Base-by-base conservation (phyloP, 2,329 filamentous ascomycete species). In the Apiospora aurea region DNA sequence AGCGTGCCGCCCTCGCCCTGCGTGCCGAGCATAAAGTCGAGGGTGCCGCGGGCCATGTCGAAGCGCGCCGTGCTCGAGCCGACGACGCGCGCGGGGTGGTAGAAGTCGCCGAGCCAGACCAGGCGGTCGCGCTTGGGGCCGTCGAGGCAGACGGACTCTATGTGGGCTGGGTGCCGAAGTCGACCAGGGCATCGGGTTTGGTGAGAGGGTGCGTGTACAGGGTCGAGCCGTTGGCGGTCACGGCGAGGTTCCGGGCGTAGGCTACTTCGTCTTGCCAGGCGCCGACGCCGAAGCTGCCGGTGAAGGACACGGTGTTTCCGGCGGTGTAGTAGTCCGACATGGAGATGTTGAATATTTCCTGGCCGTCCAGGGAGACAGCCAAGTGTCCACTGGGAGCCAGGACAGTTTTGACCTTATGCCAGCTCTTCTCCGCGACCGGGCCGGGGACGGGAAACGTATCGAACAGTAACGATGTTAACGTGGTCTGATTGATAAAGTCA, bases 31-130 rank as follows among this genome's bases (percentile, higher is more conserved):
- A 79, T 71, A 16, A 76, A 79, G 13, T 80, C 73, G 24, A 85
- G 76, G 0, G 78, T 82, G 1, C 82, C 82, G 0, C 78, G 69
- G 2, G 82, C 73, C 24, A 81, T 76, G 34, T 84, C 82, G n/a
- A 73, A 78, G 5, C 80, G 78, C 14, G 77, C 75, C 1, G 83
- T 85, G 10, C 79, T 81, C 0, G 78, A 76, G 0, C 76, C 77
- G 14, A 85, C 75, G 24, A 84, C 79, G 14, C 80, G 78, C 1
- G 79, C 75, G 0, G 84, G 84, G 73, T 85, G 83, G 53, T 81
- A 81, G 70, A 84, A 84, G 71, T 85, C 83, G 6, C 83, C 83
- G 3, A 80, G 77, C 83, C 83, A 85, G 6, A 84, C 77, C 0
- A 83, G 76, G 0, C 83, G 78, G 72, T 85, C 83, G 7, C 83